Evolutionary conservation across 805 yeast species (phyloP).

Genomic region (Huiozyma sinensis): DNA sequence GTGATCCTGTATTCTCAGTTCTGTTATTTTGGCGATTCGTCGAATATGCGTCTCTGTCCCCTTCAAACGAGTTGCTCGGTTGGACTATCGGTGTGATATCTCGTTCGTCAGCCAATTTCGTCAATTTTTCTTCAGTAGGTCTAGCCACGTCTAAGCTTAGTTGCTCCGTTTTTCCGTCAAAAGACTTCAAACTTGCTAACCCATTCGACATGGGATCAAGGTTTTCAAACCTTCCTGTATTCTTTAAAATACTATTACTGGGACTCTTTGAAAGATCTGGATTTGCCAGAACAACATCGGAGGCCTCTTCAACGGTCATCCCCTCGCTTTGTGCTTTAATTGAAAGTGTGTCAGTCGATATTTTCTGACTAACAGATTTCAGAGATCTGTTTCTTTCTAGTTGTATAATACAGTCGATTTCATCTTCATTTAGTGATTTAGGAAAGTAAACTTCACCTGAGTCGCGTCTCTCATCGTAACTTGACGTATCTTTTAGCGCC

Average conservation of each 20-base stretch:
- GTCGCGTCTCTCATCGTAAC: conserved; percentile 18
- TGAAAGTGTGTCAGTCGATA: conserved; percentile 27
- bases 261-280: conserved; percentile 32
- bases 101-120: conserved; percentile 15
- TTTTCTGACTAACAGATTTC: conserved; percentile 31
- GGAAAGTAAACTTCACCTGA: conserved; percentile 61
- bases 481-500: conserved; percentile 1
- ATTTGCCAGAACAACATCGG: conserved; percentile 21
- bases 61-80: not conserved
- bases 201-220: conserved; percentile 4
- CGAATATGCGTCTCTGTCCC: not conserved
- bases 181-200: conserved; percentile 13
- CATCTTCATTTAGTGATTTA: conserved; percentile 51
- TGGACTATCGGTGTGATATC: conserved; percentile 6
- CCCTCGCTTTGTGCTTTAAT: conserved; percentile 37
- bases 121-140: conserved; percentile 15
- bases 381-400: conserved; percentile 60
- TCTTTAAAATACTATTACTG: conserved; percentile 28
- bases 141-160: no score
- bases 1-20: not conserved
- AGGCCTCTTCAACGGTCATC: conserved; percentile 35
- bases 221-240: conserved; percentile 17
- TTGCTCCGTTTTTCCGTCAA: no score
- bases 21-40: not conserved
- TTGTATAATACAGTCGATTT: conserved; percentile 64